Conservation (phyloP, 768 basidiomycete genomes). For the Tephrocybe sp. region DNA sequence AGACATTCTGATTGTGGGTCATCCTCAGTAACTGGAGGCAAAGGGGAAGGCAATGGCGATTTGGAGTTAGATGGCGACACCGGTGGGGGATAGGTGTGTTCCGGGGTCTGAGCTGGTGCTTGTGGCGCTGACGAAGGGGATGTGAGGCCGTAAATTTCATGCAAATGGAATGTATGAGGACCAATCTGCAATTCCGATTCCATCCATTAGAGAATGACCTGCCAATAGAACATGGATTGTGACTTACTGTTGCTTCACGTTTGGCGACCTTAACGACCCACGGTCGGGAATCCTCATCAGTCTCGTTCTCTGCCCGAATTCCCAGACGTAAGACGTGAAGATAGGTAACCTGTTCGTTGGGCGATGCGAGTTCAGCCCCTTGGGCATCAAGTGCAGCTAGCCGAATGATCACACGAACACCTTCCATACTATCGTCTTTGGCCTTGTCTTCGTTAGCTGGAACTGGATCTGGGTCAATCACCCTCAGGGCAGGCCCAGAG, state of each 20-base stretch:
- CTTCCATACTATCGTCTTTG: conserved; percentile 48
- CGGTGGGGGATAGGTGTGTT: conserved; percentile 13
- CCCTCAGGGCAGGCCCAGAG: conserved; percentile 76
- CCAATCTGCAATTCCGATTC: conserved; percentile 60
- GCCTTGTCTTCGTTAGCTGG: conserved; percentile 29
- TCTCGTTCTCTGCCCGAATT: conserved; percentile 32
- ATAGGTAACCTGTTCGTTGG: conserved; percentile 89
- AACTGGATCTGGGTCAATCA: conserved; percentile 69
- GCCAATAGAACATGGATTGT: conserved; percentile 6
- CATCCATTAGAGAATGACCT: neutral
- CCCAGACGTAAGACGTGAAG: conserved; percentile 80
- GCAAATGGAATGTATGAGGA: conserved; percentile 89
- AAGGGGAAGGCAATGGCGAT: conserved; percentile 12
- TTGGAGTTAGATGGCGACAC: conserved; percentile 31
- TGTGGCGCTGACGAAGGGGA: conserved; percentile 38
- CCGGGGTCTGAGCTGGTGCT: conserved; percentile 20
- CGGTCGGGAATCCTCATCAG: conserved; percentile 59
- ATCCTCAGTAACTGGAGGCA: conserved; percentile 43
- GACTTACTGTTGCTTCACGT: conserved; percentile 75
- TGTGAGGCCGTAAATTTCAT: conserved; percentile 92
- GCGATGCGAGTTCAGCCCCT: conserved; percentile 59
- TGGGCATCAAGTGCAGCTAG: conserved; percentile 80
- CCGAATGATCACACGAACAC: conserved; percentile 75
- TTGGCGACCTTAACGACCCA: conserved; percentile 95
- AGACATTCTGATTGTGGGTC: conserved; percentile 88